Evolutionary conservation across 805 yeast species (phyloP), one percentile per base, ranked within the genome.

Genomic region (Jamesozyma jinghongensis): DNA sequence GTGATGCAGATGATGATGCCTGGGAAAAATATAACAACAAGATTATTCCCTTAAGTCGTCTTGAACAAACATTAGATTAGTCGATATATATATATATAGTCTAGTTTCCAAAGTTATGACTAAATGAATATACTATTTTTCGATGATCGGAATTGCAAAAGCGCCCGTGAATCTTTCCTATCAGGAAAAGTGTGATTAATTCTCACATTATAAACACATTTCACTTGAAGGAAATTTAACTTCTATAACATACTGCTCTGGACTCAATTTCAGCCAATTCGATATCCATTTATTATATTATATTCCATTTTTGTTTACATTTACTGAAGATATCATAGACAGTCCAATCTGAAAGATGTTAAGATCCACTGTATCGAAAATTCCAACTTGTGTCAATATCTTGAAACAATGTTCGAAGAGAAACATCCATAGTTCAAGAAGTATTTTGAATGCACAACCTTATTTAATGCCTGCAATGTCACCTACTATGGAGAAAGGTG

Each of bases 381-480:
- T 12, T 8, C 11, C 38, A 19, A 34, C 14, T 2, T 28, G 36
- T 12, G 5, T 20, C 7, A 3, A 29, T 2, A 28, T 30, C 10
- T 32, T 26, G 33, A 34, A 30, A 27, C 18, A 18, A 20, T 28
- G 28, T 3, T 19, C 34, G 22, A 13, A 10, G 19, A 50, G 58
- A 34, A 27, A 45, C 8, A 39, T 66, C 38, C 63, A 61, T 40
- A 43, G 50, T 6, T 45, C 60, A 6, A 28, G 39, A n/a, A 40
- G 42, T 7, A 22, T 51, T 3, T 40, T 37, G 20, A 54, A 56
- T 39, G 68, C 67, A 11, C 55, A 60, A 40, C 59, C 75, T 49
- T 86, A 85, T 66, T 79, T 71, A 40, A 90, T 90, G 97, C 98
- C 98, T 3, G 97, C 98, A 19, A 85, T 90, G 96, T 88, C 97